phyloP scores from a whole-genome alignment of 352 stramenopile genomes.

The Globisporangium barbulae region DNA sequence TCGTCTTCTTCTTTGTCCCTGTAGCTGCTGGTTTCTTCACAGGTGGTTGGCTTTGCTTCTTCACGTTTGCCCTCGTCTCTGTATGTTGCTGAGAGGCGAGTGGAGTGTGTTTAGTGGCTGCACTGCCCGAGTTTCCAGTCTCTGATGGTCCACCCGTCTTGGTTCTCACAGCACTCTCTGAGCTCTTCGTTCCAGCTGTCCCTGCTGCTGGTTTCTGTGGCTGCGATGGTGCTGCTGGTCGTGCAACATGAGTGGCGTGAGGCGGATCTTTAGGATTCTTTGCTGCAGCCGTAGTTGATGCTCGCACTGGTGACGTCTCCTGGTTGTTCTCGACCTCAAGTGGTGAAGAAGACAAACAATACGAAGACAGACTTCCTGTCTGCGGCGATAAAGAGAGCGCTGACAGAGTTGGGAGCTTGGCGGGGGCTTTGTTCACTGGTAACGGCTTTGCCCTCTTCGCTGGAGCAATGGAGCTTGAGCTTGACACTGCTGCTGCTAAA shows the following conservation, averaged over 20 bases:
- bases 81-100: not conserved
- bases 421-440: not conserved
- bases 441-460: slow-evolving; percentile 1
- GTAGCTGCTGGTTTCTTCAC: not conserved
- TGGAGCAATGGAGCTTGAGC: not conserved
- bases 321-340: slow-evolving; percentile 24
- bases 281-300: not conserved
- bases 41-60: not conserved
- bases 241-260: slow-evolving; percentile 5
- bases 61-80: not conserved
- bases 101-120: not conserved
- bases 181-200: slow-evolving; percentile 1
- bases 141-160: not conserved
- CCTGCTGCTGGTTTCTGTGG: not conserved
- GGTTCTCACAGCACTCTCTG: not conserved
- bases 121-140: too few relatives aligned
- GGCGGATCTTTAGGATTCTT: slow-evolving; percentile 11
- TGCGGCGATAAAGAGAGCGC: not conserved
- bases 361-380: not conserved
- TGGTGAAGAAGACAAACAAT: not conserved
- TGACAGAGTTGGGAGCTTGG: slow-evolving; percentile 8
- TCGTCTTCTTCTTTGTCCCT: not conserved
- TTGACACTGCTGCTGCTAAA: not conserved
- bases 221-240: not conserved
- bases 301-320: slow-evolving; percentile 22